These are phyloP conservation scores for Phaeodactylum tricornutum DNA, from an alignment of 108 stramenopile species.

Conservation along the genomic window DNA sequence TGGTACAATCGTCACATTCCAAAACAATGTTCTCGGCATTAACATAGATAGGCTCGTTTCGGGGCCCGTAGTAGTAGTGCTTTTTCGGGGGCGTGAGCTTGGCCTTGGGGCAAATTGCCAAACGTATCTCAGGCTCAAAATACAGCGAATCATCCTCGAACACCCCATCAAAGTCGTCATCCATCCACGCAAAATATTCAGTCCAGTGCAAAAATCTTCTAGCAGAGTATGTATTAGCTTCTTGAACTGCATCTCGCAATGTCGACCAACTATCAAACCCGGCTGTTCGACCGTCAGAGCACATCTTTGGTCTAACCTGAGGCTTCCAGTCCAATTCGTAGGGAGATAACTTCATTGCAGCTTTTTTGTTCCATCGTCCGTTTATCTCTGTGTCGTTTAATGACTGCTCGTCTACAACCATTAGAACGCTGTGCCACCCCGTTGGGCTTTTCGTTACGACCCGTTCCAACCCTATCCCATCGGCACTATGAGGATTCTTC, in stretches of 20 bases:
- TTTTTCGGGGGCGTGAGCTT: no score
- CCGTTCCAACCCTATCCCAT: no score
- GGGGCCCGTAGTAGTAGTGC: no score
- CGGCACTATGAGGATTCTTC: no score
- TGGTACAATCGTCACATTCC: conserved; percentile 48
- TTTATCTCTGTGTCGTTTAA: no score
- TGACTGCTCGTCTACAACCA: no score
- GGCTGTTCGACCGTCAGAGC: conserved; percentile 48
- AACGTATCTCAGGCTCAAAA: conserved; percentile 46
- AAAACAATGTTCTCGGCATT: conserved; percentile 74
- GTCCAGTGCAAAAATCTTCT: conserved; percentile 59
- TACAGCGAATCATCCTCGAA: conserved; percentile 32
- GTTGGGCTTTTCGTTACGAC: no score
- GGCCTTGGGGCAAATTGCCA: conserved; percentile 68
- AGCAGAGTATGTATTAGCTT: conserved; percentile 63
- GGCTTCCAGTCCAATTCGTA: no score
- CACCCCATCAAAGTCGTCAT: conserved; percentile 9
- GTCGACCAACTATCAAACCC: conserved; percentile 60
- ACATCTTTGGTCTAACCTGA: conserved; percentile 37
- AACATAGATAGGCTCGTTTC: conserved; percentile 49
- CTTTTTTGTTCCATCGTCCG: no score
- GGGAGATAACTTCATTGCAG: no score
- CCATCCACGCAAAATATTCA: conserved; percentile 37
- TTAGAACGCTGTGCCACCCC: no score
- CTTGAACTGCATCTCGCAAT: conserved; percentile 49